Percentiles rank a stretch among this genome's conserved stretches.
Evolutionary conservation across 805 yeast genomes (phyloP).

Genomic region (Candida taoyuanica): DNA sequence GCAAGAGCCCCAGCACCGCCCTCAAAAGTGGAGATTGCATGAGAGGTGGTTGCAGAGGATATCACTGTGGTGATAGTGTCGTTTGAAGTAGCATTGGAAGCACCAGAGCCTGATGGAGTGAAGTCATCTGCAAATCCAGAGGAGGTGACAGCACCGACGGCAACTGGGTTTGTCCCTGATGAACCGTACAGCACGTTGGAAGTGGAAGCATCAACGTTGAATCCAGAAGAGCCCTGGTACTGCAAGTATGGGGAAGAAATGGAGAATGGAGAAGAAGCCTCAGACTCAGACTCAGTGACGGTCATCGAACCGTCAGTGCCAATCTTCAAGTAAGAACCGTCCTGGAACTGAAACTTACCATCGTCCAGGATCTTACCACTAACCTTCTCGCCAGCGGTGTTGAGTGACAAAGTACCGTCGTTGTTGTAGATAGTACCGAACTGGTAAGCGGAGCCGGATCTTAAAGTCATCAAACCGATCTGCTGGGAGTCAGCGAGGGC

Average conservation of each 20-base stretch:
- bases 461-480: conserved; percentile 30
- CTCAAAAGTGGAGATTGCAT: conserved; percentile 4
- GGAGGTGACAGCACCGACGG: conserved; percentile 14
- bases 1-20: conserved; percentile 7
- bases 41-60: not conserved
- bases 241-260: conserved; percentile 33
- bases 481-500: conserved; percentile 32
- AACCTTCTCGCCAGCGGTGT: conserved; percentile 7
- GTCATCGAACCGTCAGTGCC: conserved; percentile 23
- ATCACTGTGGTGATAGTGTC: conserved; percentile 25
- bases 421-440: conserved; percentile 20
- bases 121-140: conserved; percentile 21
- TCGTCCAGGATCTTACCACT: conserved; percentile 26
- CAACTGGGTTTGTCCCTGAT: conserved; percentile 8
- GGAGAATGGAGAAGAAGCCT: conserved; percentile 36
- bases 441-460: conserved; percentile 33
- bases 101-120: conserved; percentile 10
- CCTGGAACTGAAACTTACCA: conserved; percentile 28
- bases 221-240: conserved; percentile 31
- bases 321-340: conserved; percentile 27
- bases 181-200: conserved; percentile 8
- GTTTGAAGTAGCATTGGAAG: conserved; percentile 15
- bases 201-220: conserved; percentile 32
- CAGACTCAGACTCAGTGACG: conserved; percentile 12
- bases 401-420: conserved; percentile 13